phyloP scores from a whole-genome alignment of 257 asterid genomes.

The Henckelia pumila region DNA sequence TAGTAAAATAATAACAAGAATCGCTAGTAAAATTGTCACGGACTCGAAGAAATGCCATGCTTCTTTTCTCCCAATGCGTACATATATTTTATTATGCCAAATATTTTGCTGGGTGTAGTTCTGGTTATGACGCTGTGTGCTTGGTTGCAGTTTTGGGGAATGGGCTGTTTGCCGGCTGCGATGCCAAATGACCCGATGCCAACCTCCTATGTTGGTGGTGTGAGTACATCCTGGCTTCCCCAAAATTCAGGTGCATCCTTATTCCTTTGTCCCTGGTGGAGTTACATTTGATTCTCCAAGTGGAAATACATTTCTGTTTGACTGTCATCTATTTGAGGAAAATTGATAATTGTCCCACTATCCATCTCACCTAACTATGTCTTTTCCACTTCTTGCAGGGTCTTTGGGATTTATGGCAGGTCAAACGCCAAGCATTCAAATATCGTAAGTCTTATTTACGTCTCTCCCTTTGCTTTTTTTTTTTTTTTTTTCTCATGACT shows the following conservation, averaged over 20 bases:
- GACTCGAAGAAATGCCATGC: too few relatives aligned
- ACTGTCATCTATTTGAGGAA: constrained; percentile 3
- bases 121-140: constrained; percentile 7
- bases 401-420: constrained; percentile 58
- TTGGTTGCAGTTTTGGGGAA: constrained; percentile 62
- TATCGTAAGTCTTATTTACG: constrained; percentile 44
- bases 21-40: too few relatives aligned
- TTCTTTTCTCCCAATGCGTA: too few relatives aligned
- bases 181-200: constrained; percentile 56
- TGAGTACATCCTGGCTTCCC: constrained; percentile 57
- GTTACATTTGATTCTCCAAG: constrained; percentile 35
- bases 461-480: constrained; percentile 6
- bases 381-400: constrained; percentile 37
- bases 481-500: constrained; percentile 4
- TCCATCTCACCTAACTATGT: constrained; percentile 14
- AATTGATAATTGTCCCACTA: constrained; percentile 1
- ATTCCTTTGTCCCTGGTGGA: constrained; percentile 39
- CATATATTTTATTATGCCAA: background rate
- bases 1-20: too few relatives aligned
- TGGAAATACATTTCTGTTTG: constrained; percentile 24
- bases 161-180: constrained; percentile 71
- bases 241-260: constrained; percentile 46
- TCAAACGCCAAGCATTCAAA: constrained; percentile 49
- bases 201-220: constrained; percentile 47
- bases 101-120: constrained; percentile 1